Conservation (phyloP, 176 grass and related monocot genomes). For the Thinopyrum elongatum region DNA sequence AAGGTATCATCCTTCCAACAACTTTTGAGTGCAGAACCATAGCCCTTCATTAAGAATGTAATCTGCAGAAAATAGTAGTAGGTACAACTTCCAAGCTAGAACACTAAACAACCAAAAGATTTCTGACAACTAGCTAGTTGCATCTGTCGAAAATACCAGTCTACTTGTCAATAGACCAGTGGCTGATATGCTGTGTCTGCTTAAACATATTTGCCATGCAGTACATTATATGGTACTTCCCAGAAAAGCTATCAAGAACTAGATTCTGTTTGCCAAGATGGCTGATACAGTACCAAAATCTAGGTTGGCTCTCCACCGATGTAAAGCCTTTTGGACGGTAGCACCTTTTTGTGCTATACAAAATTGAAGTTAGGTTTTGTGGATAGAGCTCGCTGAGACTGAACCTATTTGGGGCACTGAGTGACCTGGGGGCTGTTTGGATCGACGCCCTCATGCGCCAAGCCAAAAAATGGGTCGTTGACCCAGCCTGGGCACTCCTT, state of each 20-base stretch:
- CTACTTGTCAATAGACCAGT: slow-evolving; percentile 4
- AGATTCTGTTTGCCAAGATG: slow-evolving; percentile 34
- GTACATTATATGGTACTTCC: slow-evolving; percentile 12
- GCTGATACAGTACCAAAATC: background rate
- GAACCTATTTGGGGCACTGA: background rate
- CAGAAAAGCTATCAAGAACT: slow-evolving; percentile 17
- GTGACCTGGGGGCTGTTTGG: too few species aligned
- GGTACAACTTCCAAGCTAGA: background rate
- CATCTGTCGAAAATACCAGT: background rate
- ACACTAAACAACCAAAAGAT: background rate
- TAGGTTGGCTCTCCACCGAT: slow-evolving; percentile 30
- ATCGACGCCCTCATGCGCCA: too few species aligned
- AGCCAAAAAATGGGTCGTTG: too few species aligned
- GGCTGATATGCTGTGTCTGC: background rate
- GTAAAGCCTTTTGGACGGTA: background rate
- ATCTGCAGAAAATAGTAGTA: background rate
- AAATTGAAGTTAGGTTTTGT: slow-evolving; percentile 34
- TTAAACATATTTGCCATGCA: slow-evolving; percentile 15
- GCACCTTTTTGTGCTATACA: background rate
- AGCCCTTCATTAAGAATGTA: slow-evolving; percentile 1
- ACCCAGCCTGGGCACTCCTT: too few species aligned
- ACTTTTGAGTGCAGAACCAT: slow-evolving; percentile 15
- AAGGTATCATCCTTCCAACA: background rate
- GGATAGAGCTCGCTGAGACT: slow-evolving; percentile 18
- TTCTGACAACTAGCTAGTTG: background rate